A percentile compares a stretch with the other conserved stretches of the same genome.
These are phyloP conservation scores for Dactylellina parvicollis DNA, from an alignment of 2,329 filamentous ascomycete genomes.

Conservation along the genomic window DNA sequence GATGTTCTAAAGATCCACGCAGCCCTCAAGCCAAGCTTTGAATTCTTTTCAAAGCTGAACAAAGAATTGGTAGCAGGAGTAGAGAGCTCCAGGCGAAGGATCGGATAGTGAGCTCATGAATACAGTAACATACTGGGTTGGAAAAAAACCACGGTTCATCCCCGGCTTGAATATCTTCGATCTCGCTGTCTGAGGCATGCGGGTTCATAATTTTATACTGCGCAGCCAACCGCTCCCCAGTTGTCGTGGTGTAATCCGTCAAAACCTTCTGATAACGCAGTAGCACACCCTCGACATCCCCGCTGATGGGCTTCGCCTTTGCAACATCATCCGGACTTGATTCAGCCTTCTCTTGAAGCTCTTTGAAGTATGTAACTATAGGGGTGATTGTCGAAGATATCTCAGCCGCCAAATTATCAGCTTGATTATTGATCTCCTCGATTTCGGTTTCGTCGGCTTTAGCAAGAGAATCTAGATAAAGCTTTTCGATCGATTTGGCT, in stretches of 20 bases:
- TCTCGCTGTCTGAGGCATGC: conserved; percentile 4
- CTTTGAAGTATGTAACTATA: background rate
- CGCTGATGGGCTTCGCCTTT: background rate
- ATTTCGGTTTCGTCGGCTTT: conserved; percentile 18
- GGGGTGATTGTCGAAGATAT: background rate
- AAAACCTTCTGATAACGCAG: background rate
- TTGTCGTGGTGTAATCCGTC: background rate
- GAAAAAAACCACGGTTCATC: conserved; percentile 20
- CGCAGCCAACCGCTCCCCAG: background rate
- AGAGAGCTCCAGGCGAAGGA: background rate
- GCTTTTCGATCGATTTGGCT: background rate
- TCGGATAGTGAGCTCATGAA: background rate
- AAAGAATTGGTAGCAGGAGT: no score
- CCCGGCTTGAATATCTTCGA: conserved; percentile 11
- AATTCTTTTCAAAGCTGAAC: no score
- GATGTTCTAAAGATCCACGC: no score
- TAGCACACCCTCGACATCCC: background rate
- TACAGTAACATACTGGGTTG: background rate
- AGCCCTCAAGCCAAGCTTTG: no score
- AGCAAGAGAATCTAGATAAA: background rate
- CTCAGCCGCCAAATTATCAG: background rate
- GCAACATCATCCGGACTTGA: background rate
- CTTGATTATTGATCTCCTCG: background rate
- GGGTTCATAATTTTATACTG: conserved; percentile 18
- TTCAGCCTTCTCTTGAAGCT: background rate